Base-by-base conservation (phyloP, 495 filamentous ascomycete genomes). In the Achaetomiella virescens region DNA sequence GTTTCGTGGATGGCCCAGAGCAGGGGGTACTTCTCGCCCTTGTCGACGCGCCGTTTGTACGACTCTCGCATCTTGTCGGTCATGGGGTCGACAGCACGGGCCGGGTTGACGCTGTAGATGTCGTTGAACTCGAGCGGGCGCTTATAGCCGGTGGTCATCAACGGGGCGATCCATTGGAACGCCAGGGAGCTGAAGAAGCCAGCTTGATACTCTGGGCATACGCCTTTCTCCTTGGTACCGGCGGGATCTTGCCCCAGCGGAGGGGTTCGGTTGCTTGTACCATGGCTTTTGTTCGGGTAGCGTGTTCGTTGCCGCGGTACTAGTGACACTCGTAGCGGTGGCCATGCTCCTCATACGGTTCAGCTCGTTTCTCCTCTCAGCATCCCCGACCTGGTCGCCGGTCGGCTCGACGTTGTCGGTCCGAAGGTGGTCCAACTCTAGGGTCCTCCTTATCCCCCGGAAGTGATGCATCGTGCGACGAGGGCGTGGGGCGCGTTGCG, bases 91-190 rank as follows among this genome's bases (percentile, higher is more conserved):
- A 86, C 84, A n/a, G 80, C 74, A 38, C 92, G 79, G 52, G 86
- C 67, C 0, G 91, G 91, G 59, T 95, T 96, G 45, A 97, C 87
- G 1, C 74, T 75, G 84, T 91, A 96, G 54, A 97, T 83, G 65
- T 97, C 92, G 64, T 86, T 86, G 35, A 84, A 70, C 60, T 96
- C 88, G 7, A 97, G 79, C 12, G 84, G 83, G 10, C 92, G 84
- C 63, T 90, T 81, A 67, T 96, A 97, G 17, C 92, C 92, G 45
- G 77, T 77, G 79, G 54, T 71, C 86, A 89, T 89, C 48, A 89
- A 52, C 0, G 84, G 81, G 2, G 78, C 75, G 69, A 89, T 81
- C 86, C 86, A 89, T 60, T 81, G 74, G 61, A 88, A 88, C 3
- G 79, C 81, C 35, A 86, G 60, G 49, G 63, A 62, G 64, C 79